A percentile compares a stretch with the other conserved stretches of the same genome.
phyloP scores from a whole-genome alignment of 352 stramenopile species.

The Pythium diclinum region DNA sequence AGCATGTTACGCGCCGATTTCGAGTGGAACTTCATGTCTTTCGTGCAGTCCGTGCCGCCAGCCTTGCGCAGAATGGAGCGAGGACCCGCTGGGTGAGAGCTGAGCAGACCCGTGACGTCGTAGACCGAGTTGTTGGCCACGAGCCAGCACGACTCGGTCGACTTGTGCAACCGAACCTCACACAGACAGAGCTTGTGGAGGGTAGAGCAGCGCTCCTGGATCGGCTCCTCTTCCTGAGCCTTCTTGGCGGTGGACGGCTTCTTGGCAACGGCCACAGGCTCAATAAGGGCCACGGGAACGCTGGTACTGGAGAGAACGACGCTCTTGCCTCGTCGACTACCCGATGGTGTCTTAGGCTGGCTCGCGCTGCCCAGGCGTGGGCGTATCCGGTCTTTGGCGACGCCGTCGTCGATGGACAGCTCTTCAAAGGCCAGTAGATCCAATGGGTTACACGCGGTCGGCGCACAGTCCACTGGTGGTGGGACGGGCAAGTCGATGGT shows the following conservation, averaged over 20 bases:
- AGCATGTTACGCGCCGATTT: constrained; percentile 72
- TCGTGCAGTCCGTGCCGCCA: constrained; percentile 63
- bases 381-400: constrained; percentile 4
- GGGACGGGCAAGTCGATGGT: constrained; percentile 21
- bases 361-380: constrained; percentile 19
- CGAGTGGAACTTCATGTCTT: constrained; percentile 84
- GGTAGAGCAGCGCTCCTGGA: constrained; percentile 42
- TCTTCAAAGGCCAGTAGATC: constrained; percentile 20
- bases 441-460: constrained; percentile 43
- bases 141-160: constrained; percentile 93
- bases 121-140: constrained; percentile 88
- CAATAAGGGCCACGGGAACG: not conserved
- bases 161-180: constrained; percentile 84
- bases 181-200: constrained; percentile 74
- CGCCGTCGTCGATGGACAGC: constrained; percentile 20
- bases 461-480: constrained; percentile 35
- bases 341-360: constrained; percentile 15
- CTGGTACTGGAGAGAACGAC: constrained; percentile 9
- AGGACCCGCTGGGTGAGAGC: constrained; percentile 69
- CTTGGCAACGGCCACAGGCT: not conserved
- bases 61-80: constrained; percentile 81
- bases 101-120: constrained; percentile 79
- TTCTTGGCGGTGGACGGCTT: not conserved
- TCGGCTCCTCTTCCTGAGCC: not conserved
- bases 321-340: constrained; percentile 24